These are phyloP conservation scores for Lathyrus sativus DNA, from an alignment of 306 rosid species.

Conservation along the genomic window DNA sequence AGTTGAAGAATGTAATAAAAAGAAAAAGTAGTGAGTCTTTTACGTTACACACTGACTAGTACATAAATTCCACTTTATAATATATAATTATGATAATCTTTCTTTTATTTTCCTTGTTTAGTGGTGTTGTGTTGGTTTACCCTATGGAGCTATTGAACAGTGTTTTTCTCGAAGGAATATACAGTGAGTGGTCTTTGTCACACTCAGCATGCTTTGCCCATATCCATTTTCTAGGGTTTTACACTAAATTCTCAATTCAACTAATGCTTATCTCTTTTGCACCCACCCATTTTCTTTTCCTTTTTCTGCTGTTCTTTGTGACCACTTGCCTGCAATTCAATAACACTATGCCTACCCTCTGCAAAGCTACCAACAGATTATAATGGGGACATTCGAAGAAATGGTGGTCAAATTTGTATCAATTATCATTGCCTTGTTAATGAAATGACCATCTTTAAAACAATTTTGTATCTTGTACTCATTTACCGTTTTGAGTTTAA, in stretches of 20 bases:
- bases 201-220: slow-evolving; percentile 78
- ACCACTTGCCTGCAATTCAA: not conserved
- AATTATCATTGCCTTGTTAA: no score
- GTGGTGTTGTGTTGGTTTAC: slow-evolving; percentile 18
- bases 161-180: slow-evolving; percentile 95
- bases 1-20: slow-evolving; percentile 47
- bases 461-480: no score
- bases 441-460: no score
- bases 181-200: slow-evolving; percentile 89
- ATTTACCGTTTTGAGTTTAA: no score
- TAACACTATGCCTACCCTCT: not conserved
- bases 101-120: not conserved
- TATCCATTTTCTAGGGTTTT: slow-evolving; percentile 84
- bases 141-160: slow-evolving; percentile 29
- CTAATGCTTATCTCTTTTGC: not conserved
- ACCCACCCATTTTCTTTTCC: slow-evolving; percentile 5
- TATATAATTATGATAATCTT: not conserved
- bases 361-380: not conserved
- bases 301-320: not conserved
- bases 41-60: slow-evolving; percentile 50
- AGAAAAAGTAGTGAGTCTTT: slow-evolving; percentile 56
- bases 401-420: no score
- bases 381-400: no score
- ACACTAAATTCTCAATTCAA: slow-evolving; percentile 32
- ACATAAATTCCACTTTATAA: slow-evolving; percentile 36